Percentiles rank a stretch among this genome's conserved stretches.
These are phyloP conservation scores for Lolium rigidum DNA, from an alignment of 176 grass and related monocot species.

Conservation along the genomic window DNA sequence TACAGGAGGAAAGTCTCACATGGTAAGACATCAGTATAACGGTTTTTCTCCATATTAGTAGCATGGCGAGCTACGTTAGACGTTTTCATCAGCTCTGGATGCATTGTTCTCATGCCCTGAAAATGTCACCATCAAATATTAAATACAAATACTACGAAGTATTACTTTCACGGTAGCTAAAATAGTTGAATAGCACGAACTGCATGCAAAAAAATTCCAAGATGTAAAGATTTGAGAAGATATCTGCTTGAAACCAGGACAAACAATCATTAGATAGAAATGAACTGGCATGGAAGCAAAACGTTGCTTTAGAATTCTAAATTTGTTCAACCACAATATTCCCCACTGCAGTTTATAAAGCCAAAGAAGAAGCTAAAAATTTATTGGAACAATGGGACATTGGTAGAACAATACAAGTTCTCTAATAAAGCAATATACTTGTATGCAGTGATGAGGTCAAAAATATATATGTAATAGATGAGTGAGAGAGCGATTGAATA, in stretches of 20 bases:
- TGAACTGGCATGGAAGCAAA: not conserved
- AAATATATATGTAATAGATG: not conserved
- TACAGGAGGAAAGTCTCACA: conserved; percentile 55
- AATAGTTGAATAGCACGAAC: not conserved
- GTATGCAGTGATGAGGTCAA: not conserved
- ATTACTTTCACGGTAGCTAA: conserved; percentile 3
- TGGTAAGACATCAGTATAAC: conserved; percentile 87
- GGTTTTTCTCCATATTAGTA: conserved; percentile 75
- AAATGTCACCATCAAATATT: conserved; percentile 24
- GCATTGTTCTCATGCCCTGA: conserved; percentile 33
- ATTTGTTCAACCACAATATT: not conserved
- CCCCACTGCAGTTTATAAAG: not conserved
- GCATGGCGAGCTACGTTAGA: conserved; percentile 57
- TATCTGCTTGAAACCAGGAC: conserved; percentile 2
- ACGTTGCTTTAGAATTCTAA: not conserved
- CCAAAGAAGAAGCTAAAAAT: not conserved
- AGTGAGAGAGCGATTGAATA: not conserved
- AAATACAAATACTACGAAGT: conserved; percentile 4
- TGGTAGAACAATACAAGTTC: conserved; percentile 1
- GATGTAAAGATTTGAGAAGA: not conserved
- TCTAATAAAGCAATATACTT: conserved; percentile 14
- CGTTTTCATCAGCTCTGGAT: conserved; percentile 7
- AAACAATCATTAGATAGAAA: conserved; percentile 10
- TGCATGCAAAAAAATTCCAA: not conserved
- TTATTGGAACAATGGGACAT: not conserved